Conservation (phyloP, 2,329 filamentous ascomycete genomes). For the Ascochyta rabiei region DNA sequence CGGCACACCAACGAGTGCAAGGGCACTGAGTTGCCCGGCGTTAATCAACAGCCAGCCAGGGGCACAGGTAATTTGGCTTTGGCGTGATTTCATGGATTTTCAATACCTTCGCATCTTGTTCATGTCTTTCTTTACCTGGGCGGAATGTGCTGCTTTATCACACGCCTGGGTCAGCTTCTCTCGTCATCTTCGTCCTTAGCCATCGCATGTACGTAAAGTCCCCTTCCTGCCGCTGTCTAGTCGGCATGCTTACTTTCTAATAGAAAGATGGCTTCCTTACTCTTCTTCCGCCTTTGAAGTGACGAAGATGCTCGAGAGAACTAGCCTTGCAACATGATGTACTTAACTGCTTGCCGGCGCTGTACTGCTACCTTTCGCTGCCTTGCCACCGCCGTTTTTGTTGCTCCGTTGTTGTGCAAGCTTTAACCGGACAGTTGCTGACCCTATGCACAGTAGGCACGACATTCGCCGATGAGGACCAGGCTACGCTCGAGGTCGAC, state of each 20-base stretch:
- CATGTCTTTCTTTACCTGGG: conserved; percentile 35
- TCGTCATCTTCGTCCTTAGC: conserved; percentile 55
- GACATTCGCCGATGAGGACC: conserved; percentile 63
- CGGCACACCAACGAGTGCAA: conserved; percentile 41
- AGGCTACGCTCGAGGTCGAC: conserved; percentile 68
- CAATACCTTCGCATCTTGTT: conserved; percentile 40
- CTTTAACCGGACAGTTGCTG: conserved; percentile 43
- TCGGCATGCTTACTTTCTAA: conserved; percentile 52
- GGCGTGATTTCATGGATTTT: conserved; percentile 42
- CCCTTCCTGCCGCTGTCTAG: conserved; percentile 47
- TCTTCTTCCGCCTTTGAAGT: conserved; percentile 42
- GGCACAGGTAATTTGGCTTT: conserved; percentile 38
- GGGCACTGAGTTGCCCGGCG: conserved; percentile 46
- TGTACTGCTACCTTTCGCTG: conserved; percentile 17
- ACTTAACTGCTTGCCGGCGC: conserved; percentile 31
- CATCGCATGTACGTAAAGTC: conserved; percentile 53
- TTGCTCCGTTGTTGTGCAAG: background rate
- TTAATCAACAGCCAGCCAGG: conserved; percentile 42
- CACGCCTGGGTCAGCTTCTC: conserved; percentile 46
- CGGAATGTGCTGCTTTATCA: conserved; percentile 43
- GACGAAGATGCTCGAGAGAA: conserved; percentile 50
- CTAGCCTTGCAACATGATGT: conserved; percentile 36
- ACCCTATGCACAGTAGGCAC: conserved; percentile 64
- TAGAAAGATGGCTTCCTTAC: conserved; percentile 49
- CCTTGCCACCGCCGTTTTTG: conserved; percentile 29